Evolutionary conservation across 192 early-diverging fungal species (phyloP).

Genomic region (Backusella mclennaniae): DNA sequence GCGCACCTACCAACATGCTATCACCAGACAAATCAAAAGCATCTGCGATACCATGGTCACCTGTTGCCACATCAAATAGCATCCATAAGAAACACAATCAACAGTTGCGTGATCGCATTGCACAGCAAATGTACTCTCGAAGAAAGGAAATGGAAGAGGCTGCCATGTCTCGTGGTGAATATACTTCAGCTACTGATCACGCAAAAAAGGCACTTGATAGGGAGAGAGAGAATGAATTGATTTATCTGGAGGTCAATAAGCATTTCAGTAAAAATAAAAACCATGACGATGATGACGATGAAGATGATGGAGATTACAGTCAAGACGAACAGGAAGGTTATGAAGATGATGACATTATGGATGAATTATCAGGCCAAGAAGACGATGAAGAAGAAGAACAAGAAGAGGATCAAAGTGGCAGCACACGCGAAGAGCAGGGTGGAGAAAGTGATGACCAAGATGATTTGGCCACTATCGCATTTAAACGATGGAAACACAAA

Average conservation of each 20-base stretch:
- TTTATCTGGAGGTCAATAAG: conserved; percentile 10
- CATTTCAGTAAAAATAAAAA: conserved; percentile 2
- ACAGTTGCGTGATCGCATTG: conserved; percentile 14
- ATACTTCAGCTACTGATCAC: conserved; percentile 11
- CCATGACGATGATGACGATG: neutral
- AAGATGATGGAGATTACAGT: neutral
- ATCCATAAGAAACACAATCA: conserved; percentile 18
- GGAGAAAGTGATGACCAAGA: neutral
- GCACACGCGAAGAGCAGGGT: neutral
- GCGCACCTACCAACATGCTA: neutral
- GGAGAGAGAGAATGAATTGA: conserved; percentile 17
- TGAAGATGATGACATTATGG: conserved; percentile 2
- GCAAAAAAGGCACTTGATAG: conserved; percentile 10
- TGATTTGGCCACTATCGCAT: neutral
- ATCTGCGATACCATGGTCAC: neutral
- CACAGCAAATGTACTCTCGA: conserved; percentile 14
- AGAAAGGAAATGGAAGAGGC: conserved; percentile 21
- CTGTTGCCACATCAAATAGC: neutral
- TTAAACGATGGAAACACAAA: conserved; percentile 11
- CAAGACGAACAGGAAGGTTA: neutral
- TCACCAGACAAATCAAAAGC: neutral
- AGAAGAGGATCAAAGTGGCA: neutral
- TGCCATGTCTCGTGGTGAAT: conserved; percentile 7
- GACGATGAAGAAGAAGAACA: neutral
- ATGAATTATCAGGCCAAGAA: conserved; percentile 5